These are phyloP conservation scores for Venturia carpophila DNA, from an alignment of 2,329 filamentous ascomycete genomes.

Conservation along the genomic window DNA sequence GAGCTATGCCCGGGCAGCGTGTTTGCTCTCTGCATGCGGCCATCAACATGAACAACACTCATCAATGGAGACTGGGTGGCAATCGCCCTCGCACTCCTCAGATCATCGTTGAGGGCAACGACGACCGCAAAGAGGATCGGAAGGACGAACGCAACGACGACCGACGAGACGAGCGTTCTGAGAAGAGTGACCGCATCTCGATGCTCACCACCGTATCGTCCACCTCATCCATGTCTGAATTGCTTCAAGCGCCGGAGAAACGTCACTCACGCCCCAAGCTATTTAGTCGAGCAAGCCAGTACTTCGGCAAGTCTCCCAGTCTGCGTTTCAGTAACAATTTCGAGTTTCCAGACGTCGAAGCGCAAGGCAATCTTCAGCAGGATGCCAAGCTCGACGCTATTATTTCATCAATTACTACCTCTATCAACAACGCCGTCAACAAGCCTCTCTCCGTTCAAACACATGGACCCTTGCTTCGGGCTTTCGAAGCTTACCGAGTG, in stretches of 20 bases:
- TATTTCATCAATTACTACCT: background rate
- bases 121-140: background rate
- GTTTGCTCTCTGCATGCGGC: background rate
- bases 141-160: background rate
- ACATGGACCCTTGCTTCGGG: constrained; percentile 8
- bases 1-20: background rate
- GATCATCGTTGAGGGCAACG: constrained; percentile 2
- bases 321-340: background rate
- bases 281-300: constrained; percentile 15
- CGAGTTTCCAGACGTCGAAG: background rate
- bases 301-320: constrained; percentile 5
- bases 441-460: constrained; percentile 18
- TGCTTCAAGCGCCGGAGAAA: constrained; percentile 10
- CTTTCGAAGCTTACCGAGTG: constrained; percentile 10
- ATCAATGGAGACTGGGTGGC: constrained; percentile 2
- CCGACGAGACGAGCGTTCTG: background rate
- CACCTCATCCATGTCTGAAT: background rate
- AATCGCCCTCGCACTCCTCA: constrained; percentile 2
- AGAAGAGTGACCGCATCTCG: background rate
- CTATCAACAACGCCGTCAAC: background rate
- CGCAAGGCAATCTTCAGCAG: background rate
- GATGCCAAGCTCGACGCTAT: background rate
- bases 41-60: constrained; percentile 4
- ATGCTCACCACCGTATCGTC: constrained; percentile 6
- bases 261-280: constrained; percentile 16